Percentiles rank a stretch among this genome's conserved stretches.
These are phyloP conservation scores for Aureobasidium sp. DNA, from an alignment of 2,329 filamentous ascomycete genomes.

Conservation along the genomic window DNA sequence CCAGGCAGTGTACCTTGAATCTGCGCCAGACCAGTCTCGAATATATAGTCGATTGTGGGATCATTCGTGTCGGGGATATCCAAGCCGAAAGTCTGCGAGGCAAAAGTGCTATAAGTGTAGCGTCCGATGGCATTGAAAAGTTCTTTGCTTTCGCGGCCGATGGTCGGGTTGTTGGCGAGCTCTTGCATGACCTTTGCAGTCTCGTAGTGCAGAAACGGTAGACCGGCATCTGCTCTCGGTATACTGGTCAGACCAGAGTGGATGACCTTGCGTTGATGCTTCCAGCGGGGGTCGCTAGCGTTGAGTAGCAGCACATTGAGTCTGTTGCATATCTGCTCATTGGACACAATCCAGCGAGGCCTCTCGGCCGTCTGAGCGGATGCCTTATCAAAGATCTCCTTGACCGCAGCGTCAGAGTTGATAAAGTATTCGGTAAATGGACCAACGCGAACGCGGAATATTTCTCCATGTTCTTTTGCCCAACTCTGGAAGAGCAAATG, in stretches of 20 bases:
- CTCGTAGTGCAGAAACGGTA: conserved; percentile 12
- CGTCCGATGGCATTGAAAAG: conserved; percentile 1
- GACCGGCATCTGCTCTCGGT: conserved; percentile 13
- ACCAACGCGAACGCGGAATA: conserved; percentile 12
- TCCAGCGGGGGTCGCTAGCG: conserved; percentile 15
- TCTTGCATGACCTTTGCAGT: conserved; percentile 13
- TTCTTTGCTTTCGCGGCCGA: conserved; percentile 5
- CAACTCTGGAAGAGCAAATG: conserved; percentile 4
- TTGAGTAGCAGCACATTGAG: conserved; percentile 14
- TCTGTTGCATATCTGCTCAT: conserved; percentile 16
- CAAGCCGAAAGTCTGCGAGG: conserved; percentile 12
- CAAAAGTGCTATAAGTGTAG: conserved; percentile 15
- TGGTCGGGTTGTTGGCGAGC: conserved; percentile 2
- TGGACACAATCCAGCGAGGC: conserved; percentile 15
- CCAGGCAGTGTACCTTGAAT: conserved; percentile 13
- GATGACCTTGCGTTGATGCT: conserved; percentile 11
- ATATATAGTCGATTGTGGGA: conserved; percentile 11
- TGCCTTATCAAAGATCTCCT: conserved; percentile 13
- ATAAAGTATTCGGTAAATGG: conserved; percentile 2
- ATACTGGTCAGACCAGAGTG: conserved; percentile 15
- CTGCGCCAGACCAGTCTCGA: conserved; percentile 12
- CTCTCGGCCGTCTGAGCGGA: conserved; percentile 12
- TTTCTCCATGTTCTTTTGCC: conserved; percentile 12
- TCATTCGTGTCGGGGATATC: conserved; percentile 7
- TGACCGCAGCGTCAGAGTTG: conserved; percentile 10